Evolutionary conservation across 176 grass and related monocot species (phyloP).

Genomic region (Aegilops speltoides): DNA sequence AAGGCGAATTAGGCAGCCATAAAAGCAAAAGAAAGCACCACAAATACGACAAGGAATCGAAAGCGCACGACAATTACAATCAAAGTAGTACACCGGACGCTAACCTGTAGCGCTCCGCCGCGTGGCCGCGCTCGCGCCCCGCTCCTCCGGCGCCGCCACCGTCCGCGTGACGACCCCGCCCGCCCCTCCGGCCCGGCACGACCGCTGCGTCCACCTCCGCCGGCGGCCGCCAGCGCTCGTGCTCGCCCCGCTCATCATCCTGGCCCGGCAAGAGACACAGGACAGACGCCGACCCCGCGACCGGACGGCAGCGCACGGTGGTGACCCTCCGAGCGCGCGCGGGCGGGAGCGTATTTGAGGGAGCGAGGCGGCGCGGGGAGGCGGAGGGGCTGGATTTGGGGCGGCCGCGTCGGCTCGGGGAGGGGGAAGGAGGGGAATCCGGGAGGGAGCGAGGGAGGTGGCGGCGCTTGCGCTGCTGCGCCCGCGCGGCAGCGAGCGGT

Average conservation of each 20-base stretch:
- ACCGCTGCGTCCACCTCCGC: constrained; percentile 42
- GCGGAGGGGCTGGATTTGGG: constrained; percentile 17
- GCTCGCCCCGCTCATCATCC: constrained; percentile 42
- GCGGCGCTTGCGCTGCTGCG: constrained; percentile 45
- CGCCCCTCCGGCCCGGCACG: not conserved
- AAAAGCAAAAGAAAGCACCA: not conserved
- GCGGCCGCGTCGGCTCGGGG: constrained; percentile 24
- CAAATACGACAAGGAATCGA: not conserved
- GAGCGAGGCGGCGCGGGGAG: not conserved
- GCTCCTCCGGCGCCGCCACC: not conserved
- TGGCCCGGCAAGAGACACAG: not conserved
- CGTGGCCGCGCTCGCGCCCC: not conserved
- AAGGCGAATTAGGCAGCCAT: not conserved
- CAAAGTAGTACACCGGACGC: not conserved
- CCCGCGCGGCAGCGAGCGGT: constrained; percentile 40
- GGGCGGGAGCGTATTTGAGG: constrained; percentile 13
- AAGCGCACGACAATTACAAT: not conserved
- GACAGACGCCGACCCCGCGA: not conserved
- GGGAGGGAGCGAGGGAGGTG: not conserved
- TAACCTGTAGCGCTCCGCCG: constrained; percentile 27
- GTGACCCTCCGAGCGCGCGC: not conserved
- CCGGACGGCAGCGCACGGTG: not conserved
- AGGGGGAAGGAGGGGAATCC: not conserved
- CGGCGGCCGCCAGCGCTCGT: not conserved
- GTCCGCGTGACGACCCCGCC: constrained; percentile 6